Evolutionary conservation across 1,284 basidiomycete genomes (phyloP).

Genomic region (Malassezia yamatoensis): DNA sequence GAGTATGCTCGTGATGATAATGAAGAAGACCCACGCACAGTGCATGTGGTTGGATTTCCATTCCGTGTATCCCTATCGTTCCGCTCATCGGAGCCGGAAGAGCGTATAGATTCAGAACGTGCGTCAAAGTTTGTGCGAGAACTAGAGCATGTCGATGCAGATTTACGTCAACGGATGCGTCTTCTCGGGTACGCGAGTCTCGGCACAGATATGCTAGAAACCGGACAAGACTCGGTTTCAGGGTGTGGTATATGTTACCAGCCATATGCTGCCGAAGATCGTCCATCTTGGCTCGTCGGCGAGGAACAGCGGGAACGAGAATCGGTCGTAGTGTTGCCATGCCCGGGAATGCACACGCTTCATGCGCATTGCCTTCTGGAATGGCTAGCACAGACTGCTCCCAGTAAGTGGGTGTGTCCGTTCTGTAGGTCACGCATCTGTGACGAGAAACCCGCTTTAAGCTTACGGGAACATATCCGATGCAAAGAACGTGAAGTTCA

Average conservation of each 20-base stretch:
- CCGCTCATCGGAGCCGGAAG: constrained; percentile 19
- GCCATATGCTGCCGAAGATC: constrained; percentile 32
- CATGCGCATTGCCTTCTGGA: constrained; percentile 33
- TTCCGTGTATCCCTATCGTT: constrained; percentile 33
- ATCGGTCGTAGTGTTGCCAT: constrained; percentile 39
- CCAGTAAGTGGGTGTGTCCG: constrained; percentile 41
- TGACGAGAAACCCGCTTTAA: not conserved
- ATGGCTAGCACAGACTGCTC: constrained; percentile 35
- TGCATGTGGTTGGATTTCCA: constrained; percentile 22
- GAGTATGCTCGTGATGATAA: not conserved
- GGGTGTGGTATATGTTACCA: constrained; percentile 43
- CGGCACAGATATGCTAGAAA: constrained; percentile 20
- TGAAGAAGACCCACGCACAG: not conserved
- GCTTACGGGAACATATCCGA: constrained; percentile 33
- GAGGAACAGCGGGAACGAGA: constrained; percentile 28
- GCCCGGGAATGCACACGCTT: constrained; percentile 36
- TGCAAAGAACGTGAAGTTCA: constrained; percentile 25
- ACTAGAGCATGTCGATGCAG: constrained; percentile 39
- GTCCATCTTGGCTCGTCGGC: constrained; percentile 35
- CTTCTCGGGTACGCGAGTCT: constrained; percentile 36
- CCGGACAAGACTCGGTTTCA: constrained; percentile 10
- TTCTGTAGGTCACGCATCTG: constrained; percentile 31
- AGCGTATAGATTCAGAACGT: constrained; percentile 24
- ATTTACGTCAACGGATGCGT: constrained; percentile 40
- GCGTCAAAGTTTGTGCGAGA: constrained; percentile 28